Conservation (phyloP, 352 stramenopile species). For the Pythium pectinolyticum region DNA sequence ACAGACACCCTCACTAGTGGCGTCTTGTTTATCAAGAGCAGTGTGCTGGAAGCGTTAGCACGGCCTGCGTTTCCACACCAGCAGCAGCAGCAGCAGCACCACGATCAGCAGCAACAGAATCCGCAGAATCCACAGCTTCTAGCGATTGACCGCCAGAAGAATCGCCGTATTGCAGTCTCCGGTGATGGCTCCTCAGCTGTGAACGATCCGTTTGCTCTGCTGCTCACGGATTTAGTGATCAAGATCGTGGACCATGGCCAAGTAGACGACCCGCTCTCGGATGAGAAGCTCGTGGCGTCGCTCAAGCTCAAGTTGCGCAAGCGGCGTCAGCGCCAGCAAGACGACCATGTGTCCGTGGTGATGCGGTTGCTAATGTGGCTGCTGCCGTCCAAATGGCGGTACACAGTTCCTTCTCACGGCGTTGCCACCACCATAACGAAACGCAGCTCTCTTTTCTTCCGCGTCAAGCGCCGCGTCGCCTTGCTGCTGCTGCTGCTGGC, state of each 20-base stretch:
- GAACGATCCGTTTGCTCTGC: constrained; percentile 3
- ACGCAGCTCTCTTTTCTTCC: not conserved
- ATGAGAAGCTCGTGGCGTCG: constrained; percentile 27
- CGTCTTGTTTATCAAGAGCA: constrained; percentile 4
- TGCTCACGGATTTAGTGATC: not conserved
- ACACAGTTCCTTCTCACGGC: not conserved
- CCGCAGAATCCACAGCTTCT: no score
- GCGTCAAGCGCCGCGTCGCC: constrained; percentile 16
- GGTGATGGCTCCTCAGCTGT: not conserved
- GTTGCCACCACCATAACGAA: not conserved
- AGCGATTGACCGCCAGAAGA: constrained; percentile 11
- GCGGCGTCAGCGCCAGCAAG: not conserved
- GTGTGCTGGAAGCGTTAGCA: not conserved
- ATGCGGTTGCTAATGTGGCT: not conserved
- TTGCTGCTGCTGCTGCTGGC: constrained; percentile 38
- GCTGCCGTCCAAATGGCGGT: not conserved
- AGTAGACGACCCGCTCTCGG: constrained; percentile 28
- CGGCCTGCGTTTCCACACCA: not conserved
- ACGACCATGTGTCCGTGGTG: not conserved
- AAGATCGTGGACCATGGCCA: not conserved
- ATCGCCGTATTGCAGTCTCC: constrained; percentile 7
- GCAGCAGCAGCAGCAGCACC: no score
- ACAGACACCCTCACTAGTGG: not conserved
- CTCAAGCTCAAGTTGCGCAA: constrained; percentile 16
- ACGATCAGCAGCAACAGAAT: no score